Conservation (phyloP, 2,329 filamentous ascomycete species). For the Seiridium unicorne region DNA sequence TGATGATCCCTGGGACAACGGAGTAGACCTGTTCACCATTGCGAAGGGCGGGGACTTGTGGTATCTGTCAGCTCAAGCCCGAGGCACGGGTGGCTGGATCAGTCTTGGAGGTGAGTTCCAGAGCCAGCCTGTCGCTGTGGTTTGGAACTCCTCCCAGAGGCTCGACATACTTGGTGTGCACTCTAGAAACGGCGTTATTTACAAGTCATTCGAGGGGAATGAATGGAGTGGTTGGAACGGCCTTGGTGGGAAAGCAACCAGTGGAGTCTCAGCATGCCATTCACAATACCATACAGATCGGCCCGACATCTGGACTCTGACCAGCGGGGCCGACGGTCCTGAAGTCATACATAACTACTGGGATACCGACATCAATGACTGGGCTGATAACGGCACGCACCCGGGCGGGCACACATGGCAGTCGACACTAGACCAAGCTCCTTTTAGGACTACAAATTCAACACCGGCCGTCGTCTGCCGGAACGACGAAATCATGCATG, state of each 20-base stretch:
- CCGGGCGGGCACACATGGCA: background rate
- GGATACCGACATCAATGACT: background rate
- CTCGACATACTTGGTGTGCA: background rate
- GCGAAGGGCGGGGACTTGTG: background rate
- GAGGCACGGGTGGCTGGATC: background rate
- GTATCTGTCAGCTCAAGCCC: background rate
- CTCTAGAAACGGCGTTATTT: background rate
- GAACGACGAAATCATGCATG: constrained; percentile 1
- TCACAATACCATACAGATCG: background rate
- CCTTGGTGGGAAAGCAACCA: background rate
- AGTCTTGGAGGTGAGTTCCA: background rate
- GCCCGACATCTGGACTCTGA: background rate
- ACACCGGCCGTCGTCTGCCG: constrained; percentile 6
- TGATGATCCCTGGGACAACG: background rate
- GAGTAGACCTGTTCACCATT: background rate
- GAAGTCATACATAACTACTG: background rate
- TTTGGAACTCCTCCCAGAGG: background rate
- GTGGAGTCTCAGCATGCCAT: background rate
- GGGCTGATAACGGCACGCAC: background rate
- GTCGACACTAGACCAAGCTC: background rate
- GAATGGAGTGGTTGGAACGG: background rate
- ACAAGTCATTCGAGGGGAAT: background rate
- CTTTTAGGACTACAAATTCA: background rate
- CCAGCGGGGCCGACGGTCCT: background rate
- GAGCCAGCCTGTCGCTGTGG: background rate